Evolutionary conservation across 139 green algal genomes (phyloP), one percentile per base, ranked within the genome.

Genomic region (Chlamydomonas sp.): DNA sequence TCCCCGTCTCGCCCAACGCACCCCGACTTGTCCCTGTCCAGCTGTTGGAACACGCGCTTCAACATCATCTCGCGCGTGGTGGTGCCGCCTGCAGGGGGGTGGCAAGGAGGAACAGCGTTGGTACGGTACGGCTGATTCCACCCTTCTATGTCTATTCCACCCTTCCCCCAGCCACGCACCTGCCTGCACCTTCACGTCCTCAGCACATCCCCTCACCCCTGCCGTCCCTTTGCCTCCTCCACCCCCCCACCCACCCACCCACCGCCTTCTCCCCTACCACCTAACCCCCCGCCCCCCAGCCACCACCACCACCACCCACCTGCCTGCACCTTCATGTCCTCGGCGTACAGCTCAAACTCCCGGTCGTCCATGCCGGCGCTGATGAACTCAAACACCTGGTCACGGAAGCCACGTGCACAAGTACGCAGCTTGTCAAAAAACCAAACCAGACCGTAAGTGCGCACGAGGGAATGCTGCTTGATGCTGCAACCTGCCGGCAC

Each of bases 41-140:
- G 86, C n/a, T 80, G 80, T 67, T 85, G 76, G 81, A 85, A 85
- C 77, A 67, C 77, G 88, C 97, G 98, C 83, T 80, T 89, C 78
- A 98, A 97, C 93, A 97, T 98, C 62, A 93, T 94, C 82, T 74
- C 78, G 0, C 89, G 97, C 72, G 89, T 97, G 62, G 18, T 74
- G 15, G 92, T 96, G 90, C 87, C 88, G 57, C 78, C 77, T 95
- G 17, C 73, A 88, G 80, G 87, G 79, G 78, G 4, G 77, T 8
- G 5, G 10, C 5, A 0, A 16, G n/a, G 6, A 18, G 2, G 9
- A 77, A 12, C 63, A 77, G 49, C 75, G 79, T 10, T 73, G 63
- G 18, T 10, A 6, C 15, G 63, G 4, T 31, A 72, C 18, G 78
- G 15, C 60, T 31, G 71, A n/a, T 8, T 58, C 60, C 5, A 60